Evolutionary conservation across 2,329 filamentous ascomycete genomes (phyloP).

Genomic region (Neonectria magnoliae): DNA sequence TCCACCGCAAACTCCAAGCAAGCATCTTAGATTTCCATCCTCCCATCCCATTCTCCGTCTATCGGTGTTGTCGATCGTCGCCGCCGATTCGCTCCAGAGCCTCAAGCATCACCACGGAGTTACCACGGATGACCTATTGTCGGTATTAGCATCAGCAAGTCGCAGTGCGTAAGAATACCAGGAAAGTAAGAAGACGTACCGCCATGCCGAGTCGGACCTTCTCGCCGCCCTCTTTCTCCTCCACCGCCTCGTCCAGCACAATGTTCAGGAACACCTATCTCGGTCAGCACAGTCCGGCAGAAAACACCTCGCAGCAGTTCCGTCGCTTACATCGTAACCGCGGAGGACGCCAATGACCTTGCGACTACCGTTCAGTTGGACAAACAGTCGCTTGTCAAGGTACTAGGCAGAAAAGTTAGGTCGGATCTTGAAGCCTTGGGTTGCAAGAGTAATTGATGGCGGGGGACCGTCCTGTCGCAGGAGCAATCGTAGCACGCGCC

Average conservation of each 20-base stretch:
- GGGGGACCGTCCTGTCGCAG: background rate
- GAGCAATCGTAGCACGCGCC: background rate
- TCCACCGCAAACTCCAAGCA: constrained; percentile 50
- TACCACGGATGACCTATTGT: constrained; percentile 87
- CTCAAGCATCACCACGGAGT: constrained; percentile 98
- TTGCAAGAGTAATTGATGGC: constrained; percentile 7
- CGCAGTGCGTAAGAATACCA: background rate
- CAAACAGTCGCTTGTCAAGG: constrained; percentile 98
- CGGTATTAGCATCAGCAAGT: constrained; percentile 38
- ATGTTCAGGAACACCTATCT: constrained; percentile 95
- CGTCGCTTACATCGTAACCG: constrained; percentile 85
- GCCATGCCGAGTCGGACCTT: constrained; percentile 94
- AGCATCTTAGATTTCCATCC: constrained; percentile 37
- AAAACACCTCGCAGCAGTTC: no score
- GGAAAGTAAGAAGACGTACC: constrained; percentile 61
- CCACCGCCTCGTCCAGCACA: constrained; percentile 94
- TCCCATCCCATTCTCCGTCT: constrained; percentile 23
- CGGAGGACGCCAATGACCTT: constrained; percentile 95
- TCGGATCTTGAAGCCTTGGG: constrained; percentile 4
- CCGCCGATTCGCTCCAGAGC: constrained; percentile 75
- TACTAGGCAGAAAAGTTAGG: constrained; percentile 70
- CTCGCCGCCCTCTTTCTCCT: constrained; percentile 92
- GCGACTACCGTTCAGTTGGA: constrained; percentile 96
- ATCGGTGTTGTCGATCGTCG: constrained; percentile 59
- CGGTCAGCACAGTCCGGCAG: constrained; percentile 20